phyloP scores from a whole-genome alignment of 148 eudicot species.

The Rheum nobile region DNA sequence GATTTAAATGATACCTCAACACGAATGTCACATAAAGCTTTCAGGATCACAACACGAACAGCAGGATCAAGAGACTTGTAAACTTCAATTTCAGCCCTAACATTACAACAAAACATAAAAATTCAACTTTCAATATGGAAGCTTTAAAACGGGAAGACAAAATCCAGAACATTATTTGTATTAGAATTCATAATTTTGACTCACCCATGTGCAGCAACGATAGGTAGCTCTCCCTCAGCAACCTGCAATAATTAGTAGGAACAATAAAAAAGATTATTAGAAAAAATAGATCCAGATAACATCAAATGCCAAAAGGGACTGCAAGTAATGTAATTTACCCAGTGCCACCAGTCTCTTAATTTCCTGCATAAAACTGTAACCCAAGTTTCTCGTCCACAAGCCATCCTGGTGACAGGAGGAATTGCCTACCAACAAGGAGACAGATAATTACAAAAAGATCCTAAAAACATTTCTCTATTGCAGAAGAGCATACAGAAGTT shows the following conservation, averaged over 20 bases:
- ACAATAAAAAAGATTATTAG: background rate
- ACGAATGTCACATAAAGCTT: slow-evolving; percentile 94
- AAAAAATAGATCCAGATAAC: background rate
- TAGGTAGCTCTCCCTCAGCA: slow-evolving; percentile 93
- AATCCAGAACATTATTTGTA: slow-evolving; percentile 2
- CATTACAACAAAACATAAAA: slow-evolving; percentile 3
- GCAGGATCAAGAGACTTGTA: slow-evolving; percentile 79
- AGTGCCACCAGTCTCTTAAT: slow-evolving; percentile 98
- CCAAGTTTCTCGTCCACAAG: slow-evolving; percentile 88
- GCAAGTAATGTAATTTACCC: slow-evolving; percentile 40
- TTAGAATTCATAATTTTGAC: slow-evolving; percentile 13
- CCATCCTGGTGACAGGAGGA: slow-evolving; percentile 89
- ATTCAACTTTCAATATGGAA: background rate
- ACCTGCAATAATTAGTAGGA: slow-evolving; percentile 45
- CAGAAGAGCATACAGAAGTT: background rate
- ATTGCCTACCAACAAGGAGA: slow-evolving; percentile 44
- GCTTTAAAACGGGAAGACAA: background rate
- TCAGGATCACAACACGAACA: slow-evolving; percentile 72
- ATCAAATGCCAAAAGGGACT: background rate
- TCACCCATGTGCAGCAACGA: slow-evolving; percentile 88
- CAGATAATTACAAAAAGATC: background rate
- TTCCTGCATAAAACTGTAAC: slow-evolving; percentile 88
- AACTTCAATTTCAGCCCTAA: slow-evolving; percentile 72
- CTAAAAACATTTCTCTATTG: background rate
- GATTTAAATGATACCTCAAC: slow-evolving; percentile 56